phyloP scores from a whole-genome alignment of 768 basidiomycete genomes.

The Gloeostereum incarnatum region DNA sequence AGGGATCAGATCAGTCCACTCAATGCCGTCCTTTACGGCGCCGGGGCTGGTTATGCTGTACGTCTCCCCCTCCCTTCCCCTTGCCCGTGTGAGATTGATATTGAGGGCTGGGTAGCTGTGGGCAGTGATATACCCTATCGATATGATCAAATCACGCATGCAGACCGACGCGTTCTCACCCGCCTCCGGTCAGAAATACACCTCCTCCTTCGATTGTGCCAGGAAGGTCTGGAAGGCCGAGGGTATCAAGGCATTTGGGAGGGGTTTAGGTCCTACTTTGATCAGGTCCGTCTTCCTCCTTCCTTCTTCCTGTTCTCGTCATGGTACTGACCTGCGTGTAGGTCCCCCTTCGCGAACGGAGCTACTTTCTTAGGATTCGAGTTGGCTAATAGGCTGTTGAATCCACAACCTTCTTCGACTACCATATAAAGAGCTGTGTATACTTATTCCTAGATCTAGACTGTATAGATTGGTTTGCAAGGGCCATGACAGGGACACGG shows the following conservation, averaged over 20 bases:
- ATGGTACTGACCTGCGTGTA: conserved; percentile 16
- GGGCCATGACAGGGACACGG: too few species aligned
- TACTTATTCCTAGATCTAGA: too few species aligned
- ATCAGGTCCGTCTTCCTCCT: conserved; percentile 60
- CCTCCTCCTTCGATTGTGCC: conserved; percentile 74
- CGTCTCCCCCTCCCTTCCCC: conserved; percentile 16
- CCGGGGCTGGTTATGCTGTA: conserved; percentile 87
- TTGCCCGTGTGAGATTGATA: conserved; percentile 2
- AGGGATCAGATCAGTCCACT: conserved; percentile 71
- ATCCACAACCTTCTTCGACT: too few species aligned
- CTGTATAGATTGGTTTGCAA: too few species aligned
- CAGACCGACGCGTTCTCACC: conserved; percentile 87
- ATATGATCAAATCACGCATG: conserved; percentile 94
- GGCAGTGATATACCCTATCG: conserved; percentile 92
- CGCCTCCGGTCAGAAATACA: conserved; percentile 73
- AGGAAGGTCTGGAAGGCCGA: conserved; percentile 77
- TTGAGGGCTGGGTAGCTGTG: conserved; percentile 46
- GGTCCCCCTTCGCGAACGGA: conserved; percentile 94
- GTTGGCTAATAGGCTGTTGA: conserved; percentile 71
- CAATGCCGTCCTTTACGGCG: conserved; percentile 82
- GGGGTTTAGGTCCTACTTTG: conserved; percentile 87
- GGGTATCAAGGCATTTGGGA: conserved; percentile 78
- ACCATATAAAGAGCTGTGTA: too few species aligned
- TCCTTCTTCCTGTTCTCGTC: conserved; percentile 1
- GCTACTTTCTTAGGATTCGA: conserved; percentile 97